Conservation (phyloP, 352 stramenopile species). For the Phytophthora vignae region DNA sequence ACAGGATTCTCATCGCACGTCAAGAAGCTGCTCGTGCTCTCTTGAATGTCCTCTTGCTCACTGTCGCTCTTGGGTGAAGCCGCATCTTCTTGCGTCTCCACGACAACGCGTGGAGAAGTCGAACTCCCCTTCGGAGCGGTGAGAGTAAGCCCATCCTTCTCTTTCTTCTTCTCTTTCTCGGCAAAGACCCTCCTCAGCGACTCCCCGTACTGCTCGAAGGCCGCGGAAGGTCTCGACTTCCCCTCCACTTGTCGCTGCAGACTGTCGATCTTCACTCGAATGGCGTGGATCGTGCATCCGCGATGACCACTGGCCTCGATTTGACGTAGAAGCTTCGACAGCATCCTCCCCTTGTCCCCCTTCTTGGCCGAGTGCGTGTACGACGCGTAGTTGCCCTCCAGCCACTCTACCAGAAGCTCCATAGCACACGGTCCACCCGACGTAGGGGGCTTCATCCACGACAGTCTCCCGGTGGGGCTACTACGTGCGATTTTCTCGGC, state of each 20-base stretch:
- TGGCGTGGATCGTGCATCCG: constrained; percentile 37
- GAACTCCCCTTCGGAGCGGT: neutral
- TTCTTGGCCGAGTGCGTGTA: constrained; percentile 40
- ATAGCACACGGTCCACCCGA: constrained; percentile 28
- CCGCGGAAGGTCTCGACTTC: constrained; percentile 28
- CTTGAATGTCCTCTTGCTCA: constrained; percentile 6
- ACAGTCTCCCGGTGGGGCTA: constrained; percentile 22
- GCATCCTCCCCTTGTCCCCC: constrained; percentile 37
- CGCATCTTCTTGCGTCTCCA: constrained; percentile 7
- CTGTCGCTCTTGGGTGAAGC: constrained; percentile 21
- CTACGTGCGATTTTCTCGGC: constrained; percentile 13
- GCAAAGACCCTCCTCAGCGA: constrained; percentile 31
- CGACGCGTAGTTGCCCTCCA: constrained; percentile 23
- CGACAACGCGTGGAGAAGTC: constrained; percentile 2
- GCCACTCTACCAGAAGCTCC: constrained; percentile 36
- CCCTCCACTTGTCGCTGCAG: constrained; percentile 36
- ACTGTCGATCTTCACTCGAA: constrained; percentile 43
- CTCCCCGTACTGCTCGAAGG: constrained; percentile 32
- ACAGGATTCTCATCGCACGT: constrained; percentile 6
- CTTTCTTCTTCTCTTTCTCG: constrained; percentile 13
- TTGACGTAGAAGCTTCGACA: constrained; percentile 24
- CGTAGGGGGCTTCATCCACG: constrained; percentile 36
- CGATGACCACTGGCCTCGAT: constrained; percentile 30
- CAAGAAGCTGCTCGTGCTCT: constrained; percentile 3
- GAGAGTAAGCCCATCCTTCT: constrained; percentile 9